Percentiles rank a stretch among this genome's conserved stretches.
Conservation (phyloP, 805 yeast species). For the Maudiozyma bulderi region DNA sequence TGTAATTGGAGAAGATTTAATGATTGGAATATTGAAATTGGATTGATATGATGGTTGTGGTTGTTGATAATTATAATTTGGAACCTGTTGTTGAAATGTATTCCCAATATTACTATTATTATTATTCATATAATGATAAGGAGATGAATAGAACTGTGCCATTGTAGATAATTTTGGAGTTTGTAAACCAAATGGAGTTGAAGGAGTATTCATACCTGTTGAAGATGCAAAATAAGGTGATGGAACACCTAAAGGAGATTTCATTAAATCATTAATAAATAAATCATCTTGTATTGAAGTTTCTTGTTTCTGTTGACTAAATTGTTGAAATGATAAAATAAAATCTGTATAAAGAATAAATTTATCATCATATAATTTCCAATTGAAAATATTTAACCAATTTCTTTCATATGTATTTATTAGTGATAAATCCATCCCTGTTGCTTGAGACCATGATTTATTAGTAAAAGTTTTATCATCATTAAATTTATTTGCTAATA, state of each 20-base stretch:
- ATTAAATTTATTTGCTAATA: slow-evolving; percentile 86
- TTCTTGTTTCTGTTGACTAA: slow-evolving; percentile 7
- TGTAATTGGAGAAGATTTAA: slow-evolving; percentile 3
- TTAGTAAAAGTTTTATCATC: slow-evolving; percentile 96
- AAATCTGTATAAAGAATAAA: slow-evolving; percentile 21
- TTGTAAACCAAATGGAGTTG: slow-evolving; percentile 16
- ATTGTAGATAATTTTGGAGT: slow-evolving; percentile 11
- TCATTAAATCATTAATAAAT: neutral
- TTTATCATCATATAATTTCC: slow-evolving; percentile 43
- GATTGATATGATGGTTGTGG: neutral
- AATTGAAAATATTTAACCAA: slow-evolving; percentile 55
- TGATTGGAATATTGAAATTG: neutral
- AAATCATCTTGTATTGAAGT: neutral
- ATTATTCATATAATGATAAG: slow-evolving; percentile 1
- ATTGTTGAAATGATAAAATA: slow-evolving; percentile 16
- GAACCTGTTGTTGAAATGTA: neutral
- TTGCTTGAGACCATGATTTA: slow-evolving; percentile 93
- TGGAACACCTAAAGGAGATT: slow-evolving; percentile 1
- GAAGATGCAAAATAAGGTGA: slow-evolving; percentile 3
- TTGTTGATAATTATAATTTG: neutral
- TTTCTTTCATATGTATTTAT: slow-evolving; percentile 60
- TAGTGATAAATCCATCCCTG: slow-evolving; percentile 55
- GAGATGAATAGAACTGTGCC: slow-evolving; percentile 3
- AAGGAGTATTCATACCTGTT: slow-evolving; percentile 4
- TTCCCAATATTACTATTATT: neutral